Base-by-base conservation (phyloP, 164 flowering plant species). In the Euptelea pleiosperma region DNA sequence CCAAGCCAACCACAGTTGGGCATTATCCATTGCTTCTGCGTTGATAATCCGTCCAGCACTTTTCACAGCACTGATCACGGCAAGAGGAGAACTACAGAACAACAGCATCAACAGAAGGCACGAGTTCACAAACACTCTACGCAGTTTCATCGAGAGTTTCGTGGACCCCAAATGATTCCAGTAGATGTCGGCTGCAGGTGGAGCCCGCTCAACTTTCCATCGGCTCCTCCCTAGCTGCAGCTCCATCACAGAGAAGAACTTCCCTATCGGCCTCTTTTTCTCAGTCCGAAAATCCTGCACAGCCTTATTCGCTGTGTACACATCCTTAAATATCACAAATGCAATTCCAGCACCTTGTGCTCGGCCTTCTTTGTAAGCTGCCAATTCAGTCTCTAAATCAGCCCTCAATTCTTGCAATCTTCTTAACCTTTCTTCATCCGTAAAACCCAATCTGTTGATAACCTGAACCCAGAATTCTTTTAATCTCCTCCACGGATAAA, bases 81-180 rank as follows among this genome's bases (percentile, higher is more conserved):
- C 95, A 55, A 94, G 91, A n/a, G 99, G 97, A 63, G 99, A 94
- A 62, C 96, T 94, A 55, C 77, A 94, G 70, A 94, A 94, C 72
- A 94, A 55, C 21, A 94, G 87, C 82, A 91, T 52, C 73, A 94
- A 64, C 10, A 94, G 55, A 39, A 94, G 69, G 70, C 91, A 85
- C 0, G 96, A 70, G 69, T 94, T 94, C 30, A 94, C 99, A 43
- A 82, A 68, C 62, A 82, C 85, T 60, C 96, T 82, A n/a, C 99
- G 82, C 21, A 87, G 31, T 60, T 62, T 91, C 72, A 89, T 55
- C 0, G 96, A 79, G 15, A 85, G 59, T 52, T 87, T 94, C 24
- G 93, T 70, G 0, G 85, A 77, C 2, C 99, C 99, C 78, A 94
- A 64, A 73, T 94, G 86, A 49, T 87, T 89, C 99, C 99, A 94